Evolutionary conservation across 805 yeast species (phyloP).

Genomic region (Nakazawaea peltata): DNA sequence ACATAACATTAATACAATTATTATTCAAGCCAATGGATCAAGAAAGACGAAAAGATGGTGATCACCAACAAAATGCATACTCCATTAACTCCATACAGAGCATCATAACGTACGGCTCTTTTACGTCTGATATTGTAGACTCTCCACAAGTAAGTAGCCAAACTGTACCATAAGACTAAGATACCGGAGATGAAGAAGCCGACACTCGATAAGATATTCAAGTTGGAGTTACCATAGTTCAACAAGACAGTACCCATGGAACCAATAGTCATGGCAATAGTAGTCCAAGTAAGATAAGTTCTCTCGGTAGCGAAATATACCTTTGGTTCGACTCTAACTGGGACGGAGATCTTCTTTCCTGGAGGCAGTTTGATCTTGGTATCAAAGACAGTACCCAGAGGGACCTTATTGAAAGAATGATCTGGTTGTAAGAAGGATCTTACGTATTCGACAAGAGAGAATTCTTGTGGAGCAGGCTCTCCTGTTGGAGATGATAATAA

Average conservation of each 20-base stretch:
- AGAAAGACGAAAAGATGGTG: conserved; percentile 5
- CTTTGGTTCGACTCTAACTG: conserved; percentile 95
- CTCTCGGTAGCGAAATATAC: conserved; percentile 98
- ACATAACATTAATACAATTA: too few relatives aligned
- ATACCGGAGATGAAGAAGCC: conserved; percentile 82
- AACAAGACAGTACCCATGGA: conserved; percentile 84
- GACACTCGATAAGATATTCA: conserved; percentile 73
- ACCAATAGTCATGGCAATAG: conserved; percentile 80
- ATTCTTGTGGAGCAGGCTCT: background rate
- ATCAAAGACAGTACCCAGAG: conserved; percentile 58
- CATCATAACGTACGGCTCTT: conserved; percentile 79
- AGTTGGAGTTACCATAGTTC: conserved; percentile 68
- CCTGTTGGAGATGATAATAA: conserved; percentile 12
- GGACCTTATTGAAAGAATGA: conserved; percentile 49
- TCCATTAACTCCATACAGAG: conserved; percentile 77
- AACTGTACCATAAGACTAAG: conserved; percentile 63
- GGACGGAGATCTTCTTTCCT: conserved; percentile 83
- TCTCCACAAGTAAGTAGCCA: conserved; percentile 71
- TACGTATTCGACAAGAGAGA: conserved; percentile 2
- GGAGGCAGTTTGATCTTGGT: conserved; percentile 63
- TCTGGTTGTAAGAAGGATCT: conserved; percentile 22
- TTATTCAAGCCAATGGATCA: conserved; percentile 6
- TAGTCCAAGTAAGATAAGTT: conserved; percentile 89
- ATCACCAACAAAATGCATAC: conserved; percentile 45
- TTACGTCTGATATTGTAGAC: conserved; percentile 76